Percentiles rank a stretch among this genome's conserved stretches.
These are phyloP conservation scores for Globisporangium irregulare DNA, from an alignment of 352 stramenopile species.

Conservation along the genomic window DNA sequence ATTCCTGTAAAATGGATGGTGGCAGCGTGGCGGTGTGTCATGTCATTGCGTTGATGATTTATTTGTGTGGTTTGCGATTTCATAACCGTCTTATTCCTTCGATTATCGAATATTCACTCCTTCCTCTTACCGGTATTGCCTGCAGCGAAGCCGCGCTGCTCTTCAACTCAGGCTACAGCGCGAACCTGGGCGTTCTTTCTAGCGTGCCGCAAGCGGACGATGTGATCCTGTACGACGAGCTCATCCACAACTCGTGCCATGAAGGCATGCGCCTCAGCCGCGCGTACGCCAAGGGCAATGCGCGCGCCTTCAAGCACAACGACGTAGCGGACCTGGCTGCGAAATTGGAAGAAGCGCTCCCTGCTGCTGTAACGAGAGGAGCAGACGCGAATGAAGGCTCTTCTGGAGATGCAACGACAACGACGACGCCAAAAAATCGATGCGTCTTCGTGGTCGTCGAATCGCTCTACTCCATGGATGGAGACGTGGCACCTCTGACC, in stretches of 20 bases:
- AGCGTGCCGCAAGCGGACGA: slow-evolving; percentile 87
- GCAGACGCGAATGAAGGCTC: not conserved
- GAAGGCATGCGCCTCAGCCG: slow-evolving; percentile 92
- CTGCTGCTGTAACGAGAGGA: not conserved
- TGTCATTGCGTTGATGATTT: not conserved
- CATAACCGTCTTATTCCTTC: slow-evolving; percentile 9
- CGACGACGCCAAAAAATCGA: not conserved
- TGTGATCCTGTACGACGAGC: slow-evolving; percentile 94
- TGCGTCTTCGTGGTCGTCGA: slow-evolving; percentile 96
- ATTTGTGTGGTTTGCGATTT: not conserved
- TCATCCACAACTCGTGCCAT: slow-evolving; percentile 96
- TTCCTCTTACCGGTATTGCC: not conserved
- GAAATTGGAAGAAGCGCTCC: slow-evolving; percentile 41
- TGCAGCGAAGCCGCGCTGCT: slow-evolving; percentile 86
- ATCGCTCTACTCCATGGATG: slow-evolving; percentile 99
- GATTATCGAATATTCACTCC: slow-evolving; percentile 10
- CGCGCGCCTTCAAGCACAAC: slow-evolving; percentile 90
- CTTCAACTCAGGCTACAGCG: slow-evolving; percentile 97
- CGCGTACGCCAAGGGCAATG: slow-evolving; percentile 39
- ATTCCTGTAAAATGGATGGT: slow-evolving; percentile 3
- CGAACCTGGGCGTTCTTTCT: slow-evolving; percentile 94
- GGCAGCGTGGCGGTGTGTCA: not conserved
- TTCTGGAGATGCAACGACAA: not conserved
- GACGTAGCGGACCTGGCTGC: slow-evolving; percentile 75
- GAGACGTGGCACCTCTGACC: slow-evolving; percentile 90